Percentiles rank a stretch among this genome's conserved stretches.
phyloP scores from a whole-genome alignment of 1,284 basidiomycete species.

The Ustilago vetiveriae region DNA sequence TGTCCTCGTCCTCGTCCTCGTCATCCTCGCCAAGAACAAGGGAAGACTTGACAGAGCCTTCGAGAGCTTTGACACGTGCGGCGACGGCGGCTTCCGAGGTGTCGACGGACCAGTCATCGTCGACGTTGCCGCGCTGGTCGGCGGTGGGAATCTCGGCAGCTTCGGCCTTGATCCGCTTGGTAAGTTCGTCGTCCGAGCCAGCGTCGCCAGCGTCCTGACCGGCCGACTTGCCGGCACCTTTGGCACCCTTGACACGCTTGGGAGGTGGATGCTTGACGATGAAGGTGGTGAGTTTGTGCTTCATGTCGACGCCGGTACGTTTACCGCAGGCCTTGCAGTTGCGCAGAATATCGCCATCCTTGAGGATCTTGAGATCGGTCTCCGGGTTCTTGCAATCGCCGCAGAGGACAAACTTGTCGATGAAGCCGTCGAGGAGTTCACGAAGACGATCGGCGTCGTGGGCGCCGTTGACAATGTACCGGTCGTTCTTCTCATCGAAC shows the following conservation, averaged over 20 bases:
- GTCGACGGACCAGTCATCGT: slow-evolving; percentile 86
- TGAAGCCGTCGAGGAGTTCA: slow-evolving; percentile 94
- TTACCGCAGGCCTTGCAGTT: slow-evolving; percentile 99
- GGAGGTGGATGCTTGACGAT: slow-evolving; percentile 96
- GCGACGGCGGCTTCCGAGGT: slow-evolving; percentile 91
- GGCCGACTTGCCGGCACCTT: slow-evolving; percentile 67
- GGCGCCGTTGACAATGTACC: slow-evolving; percentile 98
- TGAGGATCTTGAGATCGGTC: slow-evolving; percentile 92
- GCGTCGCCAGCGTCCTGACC: slow-evolving; percentile 73
- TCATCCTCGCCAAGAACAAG: slow-evolving; percentile 74
- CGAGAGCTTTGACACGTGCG: slow-evolving; percentile 82
- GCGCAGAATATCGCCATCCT: slow-evolving; percentile 83
- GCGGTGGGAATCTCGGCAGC: slow-evolving; percentile 66
- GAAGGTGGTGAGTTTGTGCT: slow-evolving; percentile 95
- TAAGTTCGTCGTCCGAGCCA: slow-evolving; percentile 69
- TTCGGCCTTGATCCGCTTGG: slow-evolving; percentile 71
- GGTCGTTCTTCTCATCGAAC: slow-evolving; percentile 93
- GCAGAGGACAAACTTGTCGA: slow-evolving; percentile 95
- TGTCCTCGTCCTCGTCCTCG: slow-evolving; percentile 72
- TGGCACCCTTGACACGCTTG: slow-evolving; percentile 70
- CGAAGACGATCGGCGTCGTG: slow-evolving; percentile 91
- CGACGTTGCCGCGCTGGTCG: slow-evolving; percentile 70
- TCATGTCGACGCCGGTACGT: slow-evolving; percentile 90
- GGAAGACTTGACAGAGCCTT: slow-evolving; percentile 73
- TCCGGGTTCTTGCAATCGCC: slow-evolving; percentile 99